Base-by-base conservation (phyloP, 768 basidiomycete genomes). In the Suillus subalutaceus region DNA sequence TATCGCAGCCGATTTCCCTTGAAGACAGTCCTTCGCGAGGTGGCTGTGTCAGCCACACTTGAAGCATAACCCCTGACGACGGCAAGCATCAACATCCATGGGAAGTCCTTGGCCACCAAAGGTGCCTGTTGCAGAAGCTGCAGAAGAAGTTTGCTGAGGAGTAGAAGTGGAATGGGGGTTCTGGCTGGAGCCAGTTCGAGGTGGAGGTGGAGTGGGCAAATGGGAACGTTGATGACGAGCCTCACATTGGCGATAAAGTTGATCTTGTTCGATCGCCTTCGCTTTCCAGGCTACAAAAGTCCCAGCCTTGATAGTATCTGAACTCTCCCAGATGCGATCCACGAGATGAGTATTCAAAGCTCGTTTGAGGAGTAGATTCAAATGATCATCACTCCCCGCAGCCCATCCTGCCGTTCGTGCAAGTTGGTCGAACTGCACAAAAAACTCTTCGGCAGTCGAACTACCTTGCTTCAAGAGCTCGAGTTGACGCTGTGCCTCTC, bases 31-130 rank as follows among this genome's bases (percentile, higher is more conserved):
- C 3, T 30, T 23, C 0, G 52, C 7, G 3, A 65, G 37, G 30
- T 65, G 59, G 2, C 65, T 50, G 0, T 8, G 7, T 3, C 1
- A 2, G 4, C 67, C 60, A n/a, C 44, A 63, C 13, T 66, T 62
- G 41, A 66, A 69, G 10, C 48, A 62, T 13, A 43, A 35, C 12
- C 66, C 60, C 30, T 66, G 59, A 6, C 35, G 2, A 56, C 65
- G 58, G 9, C 63, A 53, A 9, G 52, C 50, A 48, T 67, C 66
- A 0, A 72, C 15, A 26, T 72, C 71, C 69, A 71, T 72, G 20
- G 66, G 68, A 44, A 70, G 65, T 13, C 71, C 71, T 8, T 63
- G 66, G 4, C 71, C 70, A 3, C 57, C 30, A 9, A 58, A 71
- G 2, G 65, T 67, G 2, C 46, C n/a, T 5, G 46, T 48, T 2